phyloP scores from a whole-genome alignment of 2,329 filamentous ascomycete genomes.

The Ceratocystis colombiana region DNA sequence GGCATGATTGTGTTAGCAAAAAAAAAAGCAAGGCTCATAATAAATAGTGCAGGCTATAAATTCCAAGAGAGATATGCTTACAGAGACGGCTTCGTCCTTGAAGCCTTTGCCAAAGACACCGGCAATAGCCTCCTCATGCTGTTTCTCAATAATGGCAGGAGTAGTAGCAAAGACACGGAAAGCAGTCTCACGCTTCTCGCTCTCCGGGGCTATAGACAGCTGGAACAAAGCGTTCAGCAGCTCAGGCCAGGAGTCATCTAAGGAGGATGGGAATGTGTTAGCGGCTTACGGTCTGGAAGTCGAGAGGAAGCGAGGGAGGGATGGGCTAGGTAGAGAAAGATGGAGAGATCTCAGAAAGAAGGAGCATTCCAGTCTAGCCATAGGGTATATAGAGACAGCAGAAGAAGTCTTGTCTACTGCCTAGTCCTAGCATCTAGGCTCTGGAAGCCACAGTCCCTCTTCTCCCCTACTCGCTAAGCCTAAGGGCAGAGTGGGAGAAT shows the following conservation, averaged over 20 bases:
- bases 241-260: slow-evolving; percentile 81
- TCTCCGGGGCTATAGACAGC: slow-evolving; percentile 74
- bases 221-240: slow-evolving; percentile 78
- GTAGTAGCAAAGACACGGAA: slow-evolving; percentile 94
- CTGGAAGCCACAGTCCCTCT: too few relatives aligned
- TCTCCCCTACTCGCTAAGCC: too few relatives aligned
- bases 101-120: slow-evolving; percentile 86
- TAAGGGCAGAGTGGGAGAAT: slow-evolving; percentile 30
- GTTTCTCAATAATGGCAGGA: slow-evolving; percentile 88
- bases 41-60: not conserved
- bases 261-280: slow-evolving; percentile 24
- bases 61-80: slow-evolving; percentile 36
- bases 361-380: too few relatives aligned
- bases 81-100: slow-evolving; percentile 72
- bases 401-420: too few relatives aligned
- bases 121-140: slow-evolving; percentile 84
- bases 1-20: not conserved
- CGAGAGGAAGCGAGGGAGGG: not conserved
- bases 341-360: too few relatives aligned
- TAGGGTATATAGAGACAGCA: too few relatives aligned
- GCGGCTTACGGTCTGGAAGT: not conserved
- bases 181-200: slow-evolving; percentile 78
- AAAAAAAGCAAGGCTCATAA: not conserved
- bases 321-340: too few relatives aligned
- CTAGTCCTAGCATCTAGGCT: too few relatives aligned